Percentiles rank a stretch among this genome's conserved stretches.
phyloP scores from a whole-genome alignment of 352 stramenopile species.

The Phytophthora boehmeriae region DNA sequence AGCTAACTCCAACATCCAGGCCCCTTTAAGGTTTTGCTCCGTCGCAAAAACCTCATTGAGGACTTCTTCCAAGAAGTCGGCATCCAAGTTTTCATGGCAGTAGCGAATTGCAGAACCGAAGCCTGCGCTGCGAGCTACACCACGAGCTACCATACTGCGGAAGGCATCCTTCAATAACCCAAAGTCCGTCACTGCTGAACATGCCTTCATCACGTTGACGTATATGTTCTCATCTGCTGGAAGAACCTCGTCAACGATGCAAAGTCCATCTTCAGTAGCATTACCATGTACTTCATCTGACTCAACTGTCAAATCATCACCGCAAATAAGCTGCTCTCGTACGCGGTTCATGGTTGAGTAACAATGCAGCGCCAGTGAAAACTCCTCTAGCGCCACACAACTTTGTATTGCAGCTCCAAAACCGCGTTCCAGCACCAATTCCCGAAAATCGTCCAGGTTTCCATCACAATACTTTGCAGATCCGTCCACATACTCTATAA shows the following conservation, averaged over 20 bases:
- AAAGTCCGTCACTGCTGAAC: constrained; percentile 38
- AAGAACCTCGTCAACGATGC: constrained; percentile 31
- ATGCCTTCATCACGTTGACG: constrained; percentile 77
- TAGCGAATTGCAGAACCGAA: constrained; percentile 77
- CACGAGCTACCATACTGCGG: constrained; percentile 49
- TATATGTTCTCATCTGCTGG: constrained; percentile 80
- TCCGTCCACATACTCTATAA: constrained; percentile 48
- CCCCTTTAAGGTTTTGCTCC: constrained; percentile 44
- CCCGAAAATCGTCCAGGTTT: constrained; percentile 13
- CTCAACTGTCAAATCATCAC: constrained; percentile 24
- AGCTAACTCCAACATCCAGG: constrained; percentile 64
- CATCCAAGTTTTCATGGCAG: constrained; percentile 52
- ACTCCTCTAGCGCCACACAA: constrained; percentile 48
- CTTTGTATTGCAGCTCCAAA: constrained; percentile 77
- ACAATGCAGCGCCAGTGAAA: constrained; percentile 57
- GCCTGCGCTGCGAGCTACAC: constrained; percentile 57
- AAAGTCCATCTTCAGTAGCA: constrained; percentile 3
- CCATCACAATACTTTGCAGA: constrained; percentile 5
- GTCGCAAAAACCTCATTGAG: constrained; percentile 56
- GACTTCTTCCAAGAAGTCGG: constrained; percentile 62
- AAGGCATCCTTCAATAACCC: constrained; percentile 62
- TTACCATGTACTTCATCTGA: constrained; percentile 2
- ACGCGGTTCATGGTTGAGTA: constrained; percentile 24
- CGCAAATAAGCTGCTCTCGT: constrained; percentile 2
- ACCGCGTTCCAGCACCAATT: constrained; percentile 50